These are phyloP conservation scores for Tetrapyrgos nigripes DNA, from an alignment of 1,284 basidiomycete species.

Conservation along the genomic window DNA sequence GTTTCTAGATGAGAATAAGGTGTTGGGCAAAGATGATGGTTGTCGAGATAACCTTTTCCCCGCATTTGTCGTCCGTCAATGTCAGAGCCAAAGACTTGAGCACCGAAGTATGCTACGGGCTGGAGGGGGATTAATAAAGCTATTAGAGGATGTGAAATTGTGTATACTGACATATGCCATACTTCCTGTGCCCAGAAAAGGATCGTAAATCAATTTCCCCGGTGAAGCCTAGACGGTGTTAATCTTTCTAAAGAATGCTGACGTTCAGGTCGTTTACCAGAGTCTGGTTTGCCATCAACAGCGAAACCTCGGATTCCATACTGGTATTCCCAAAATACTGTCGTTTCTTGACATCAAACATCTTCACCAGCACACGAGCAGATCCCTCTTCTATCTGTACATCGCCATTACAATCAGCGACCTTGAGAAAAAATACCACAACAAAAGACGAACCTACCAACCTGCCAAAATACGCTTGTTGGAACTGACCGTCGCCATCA, in stretches of 20 bases:
- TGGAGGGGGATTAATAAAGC: constrained; percentile 35
- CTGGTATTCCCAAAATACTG: constrained; percentile 95
- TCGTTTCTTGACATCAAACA: constrained; percentile 90
- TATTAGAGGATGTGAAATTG: neutral
- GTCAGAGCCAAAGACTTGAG: constrained; percentile 90
- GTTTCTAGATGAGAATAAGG: neutral
- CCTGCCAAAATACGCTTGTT: constrained; percentile 82
- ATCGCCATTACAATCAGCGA: neutral
- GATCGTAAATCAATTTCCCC: constrained; percentile 94
- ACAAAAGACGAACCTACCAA: constrained; percentile 64
- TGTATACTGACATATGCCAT: constrained; percentile 82
- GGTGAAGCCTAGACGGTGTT: constrained; percentile 68
- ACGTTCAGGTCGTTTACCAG: constrained; percentile 53
- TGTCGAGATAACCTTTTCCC: constrained; percentile 71
- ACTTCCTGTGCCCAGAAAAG: constrained; percentile 96
- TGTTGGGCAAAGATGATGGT: neutral
- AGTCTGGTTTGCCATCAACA: constrained; percentile 96
- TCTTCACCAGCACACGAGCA: constrained; percentile 71
- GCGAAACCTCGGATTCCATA: constrained; percentile 96
- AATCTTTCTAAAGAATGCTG: constrained; percentile 5
- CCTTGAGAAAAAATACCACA: neutral
- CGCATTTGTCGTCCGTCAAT: constrained; percentile 98
- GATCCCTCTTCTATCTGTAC: constrained; percentile 75
- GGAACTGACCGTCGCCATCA: constrained; percentile 72
- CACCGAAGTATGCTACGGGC: constrained; percentile 89